Evolutionary conservation across 768 basidiomycete species (phyloP), one percentile per base, ranked within the genome.

Genomic region (Rickenella mellea): DNA sequence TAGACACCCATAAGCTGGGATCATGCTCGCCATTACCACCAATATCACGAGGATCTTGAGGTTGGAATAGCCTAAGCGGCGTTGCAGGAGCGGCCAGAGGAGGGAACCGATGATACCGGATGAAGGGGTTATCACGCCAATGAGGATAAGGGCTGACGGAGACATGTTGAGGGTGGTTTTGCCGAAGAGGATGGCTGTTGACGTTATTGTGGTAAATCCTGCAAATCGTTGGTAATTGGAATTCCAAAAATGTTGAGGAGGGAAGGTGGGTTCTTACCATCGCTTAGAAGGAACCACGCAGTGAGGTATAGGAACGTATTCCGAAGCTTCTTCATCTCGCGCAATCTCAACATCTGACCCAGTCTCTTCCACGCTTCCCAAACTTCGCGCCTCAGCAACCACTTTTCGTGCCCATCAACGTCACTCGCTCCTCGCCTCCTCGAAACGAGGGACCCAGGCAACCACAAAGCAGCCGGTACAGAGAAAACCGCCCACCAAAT

Each of bases 231-330:
- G 12, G n/a, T n/a, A 12, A 30, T 17, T 20, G 11, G 24, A 11
- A n/a, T 7, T 36, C 43, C 35, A 39, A 30, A 27, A 32, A 10
- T n/a, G 22, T 7, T 15, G 12, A 4, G 5, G 28, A 29, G 32
- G 28, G n/a, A 28, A 32, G 21, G 22, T 5, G 14, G 12, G 8
- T 3, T 60, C 74, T 32, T 40, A 86, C 90, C 88, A 53, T 98
- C 93, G 1, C 86, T 89, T 19, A 98, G 74, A 10, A 98, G 70
- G 58, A 96, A 93, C 92, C 93, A 97, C 0, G 94, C 90, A 5
- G 80, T 74, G 31, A 97, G 79, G 52, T 89, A 97, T 50, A 73
- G 73, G 68, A 93, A 98, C 1, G 92, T 91, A 53, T 90, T 82
- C 24, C 73, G 71, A 12, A 97, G 67, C 40, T 73, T 73, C 57